Evolutionary conservation across 768 basidiomycete genomes (phyloP).

Genomic region (Coprinopsis sp.): DNA sequence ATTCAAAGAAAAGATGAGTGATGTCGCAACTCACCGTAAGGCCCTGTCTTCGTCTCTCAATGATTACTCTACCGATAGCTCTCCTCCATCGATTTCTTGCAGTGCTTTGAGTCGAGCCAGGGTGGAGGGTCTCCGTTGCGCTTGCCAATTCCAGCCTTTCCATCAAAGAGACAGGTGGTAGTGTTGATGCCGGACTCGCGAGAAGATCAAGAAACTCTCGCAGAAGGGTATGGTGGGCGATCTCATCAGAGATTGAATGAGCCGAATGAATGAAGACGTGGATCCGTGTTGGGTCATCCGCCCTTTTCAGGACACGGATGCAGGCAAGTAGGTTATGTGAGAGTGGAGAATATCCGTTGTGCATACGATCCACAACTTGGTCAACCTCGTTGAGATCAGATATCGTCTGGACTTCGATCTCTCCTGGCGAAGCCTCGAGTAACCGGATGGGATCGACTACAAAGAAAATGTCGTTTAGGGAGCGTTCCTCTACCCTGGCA

Average conservation of each 20-base stretch:
- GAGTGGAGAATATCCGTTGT: conserved; percentile 29
- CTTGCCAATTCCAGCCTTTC: conserved; percentile 38
- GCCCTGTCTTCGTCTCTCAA: conserved; percentile 26
- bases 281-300: conserved; percentile 29
- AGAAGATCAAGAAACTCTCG: conserved; percentile 45
- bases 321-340: conserved; percentile 40
- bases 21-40: conserved; percentile 29
- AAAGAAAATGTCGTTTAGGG: conserved; percentile 31
- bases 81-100: conserved; percentile 41
- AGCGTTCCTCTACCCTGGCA: conserved; percentile 31
- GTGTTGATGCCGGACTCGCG: conserved; percentile 9
- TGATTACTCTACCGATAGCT: conserved; percentile 38
- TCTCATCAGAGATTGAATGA: conserved; percentile 50
- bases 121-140: conserved; percentile 34
- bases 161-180: conserved; percentile 23
- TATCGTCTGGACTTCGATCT: conserved; percentile 34
- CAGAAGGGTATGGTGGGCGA: conserved; percentile 35
- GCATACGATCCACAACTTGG: conserved; percentile 21
- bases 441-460: conserved; percentile 37
- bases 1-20: background rate
- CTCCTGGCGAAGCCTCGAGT: conserved; percentile 24
- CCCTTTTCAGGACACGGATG: conserved; percentile 36
- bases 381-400: conserved; percentile 31
- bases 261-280: conserved; percentile 42
- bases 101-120: conserved; percentile 25